Evolutionary conservation across 2,329 filamentous ascomycete genomes (phyloP), one percentile per base, ranked within the genome.

Genomic region (Fusarium anthophilum): DNA sequence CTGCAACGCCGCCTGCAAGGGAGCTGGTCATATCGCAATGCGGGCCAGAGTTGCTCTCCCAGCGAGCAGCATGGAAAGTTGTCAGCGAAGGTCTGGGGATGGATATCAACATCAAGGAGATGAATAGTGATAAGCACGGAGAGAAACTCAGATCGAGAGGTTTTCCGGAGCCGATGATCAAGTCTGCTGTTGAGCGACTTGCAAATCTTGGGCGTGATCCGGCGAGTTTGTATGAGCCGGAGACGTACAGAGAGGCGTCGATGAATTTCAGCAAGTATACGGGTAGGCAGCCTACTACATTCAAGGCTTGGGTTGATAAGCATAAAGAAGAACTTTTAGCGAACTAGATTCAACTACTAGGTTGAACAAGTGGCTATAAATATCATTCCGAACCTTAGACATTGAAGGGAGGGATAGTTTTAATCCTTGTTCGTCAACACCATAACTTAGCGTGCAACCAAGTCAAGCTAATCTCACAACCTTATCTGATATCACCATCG

Each of bases 241-340:
- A 60, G 1, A 30, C 24, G 0, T 72, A 54, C 14, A 65, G 17
- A 22, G 60, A 54, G 9, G 69, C 48, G 2, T 69, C 53, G 1
- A 11, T 15, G 22, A 72, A 69, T 20, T 69, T 60, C 14, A 54
- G 38, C 2, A 72, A 56, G 26, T 69, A 72, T n/a, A 69, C 69
- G 3, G 69, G 69, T 0, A 69, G 24, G 5, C 38, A 72, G 0
- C 69, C 69, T 20, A 72, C 54, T 11, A 56, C 56, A 0, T 47
- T 72, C 11, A 28, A 39, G 10, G 8, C n/a, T 12, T 72, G 69
- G 69, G 24, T 73, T 15, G 17, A 22, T 7, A 47, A n/a, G 8
- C 69, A 72, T 9, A 48, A 20, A 14, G 43, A 72, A 3, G 69
- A 72, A 8, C 41, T 67, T 18, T 30, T 51, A 38, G 43, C 51